A percentile compares a stretch with the other conserved stretches of the same genome.
Conservation (phyloP, 208 protist species). For the Leptomonas seymouri region DNA sequence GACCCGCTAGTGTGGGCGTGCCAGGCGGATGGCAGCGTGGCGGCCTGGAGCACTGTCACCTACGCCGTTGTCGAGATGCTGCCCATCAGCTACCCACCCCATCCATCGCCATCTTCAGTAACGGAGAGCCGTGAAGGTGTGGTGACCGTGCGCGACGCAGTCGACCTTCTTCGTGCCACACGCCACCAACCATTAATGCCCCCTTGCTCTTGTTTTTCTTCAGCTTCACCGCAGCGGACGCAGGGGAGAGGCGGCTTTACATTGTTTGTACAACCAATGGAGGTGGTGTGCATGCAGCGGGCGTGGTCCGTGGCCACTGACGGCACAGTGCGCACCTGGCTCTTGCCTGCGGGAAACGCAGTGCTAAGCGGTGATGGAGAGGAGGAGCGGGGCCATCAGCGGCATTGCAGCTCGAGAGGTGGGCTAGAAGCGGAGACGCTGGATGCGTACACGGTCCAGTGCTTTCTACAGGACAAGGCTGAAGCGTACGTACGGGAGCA, state of each 20-base stretch:
- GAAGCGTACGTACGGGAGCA: conserved; percentile 26
- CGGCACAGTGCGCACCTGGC: conserved; percentile 63
- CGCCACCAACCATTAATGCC: neutral
- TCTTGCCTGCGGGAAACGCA: conserved; percentile 30
- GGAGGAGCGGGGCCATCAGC: no score
- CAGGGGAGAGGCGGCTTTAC: conserved; percentile 31
- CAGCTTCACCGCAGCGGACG: neutral
- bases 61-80: conserved; percentile 37
- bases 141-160: conserved; percentile 30
- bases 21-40: conserved; percentile 49
- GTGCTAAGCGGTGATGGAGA: no score
- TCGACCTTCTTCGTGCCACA: conserved; percentile 32
- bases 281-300: conserved; percentile 46
- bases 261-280: conserved; percentile 44
- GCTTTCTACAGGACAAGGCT: conserved; percentile 43
- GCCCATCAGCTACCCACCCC: conserved; percentile 43
- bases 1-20: conserved; percentile 43
- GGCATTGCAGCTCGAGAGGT: no score
- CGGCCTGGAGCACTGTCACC: conserved; percentile 39
- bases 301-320: conserved; percentile 57
- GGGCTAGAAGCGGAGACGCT: conserved; percentile 1
- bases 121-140: neutral
- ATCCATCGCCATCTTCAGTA: neutral
- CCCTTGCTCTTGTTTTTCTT: neutral
- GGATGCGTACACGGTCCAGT: conserved; percentile 31